These are phyloP conservation scores for Pseudonectria buxi DNA, from an alignment of 2,329 filamentous ascomycete species.

Conservation along the genomic window DNA sequence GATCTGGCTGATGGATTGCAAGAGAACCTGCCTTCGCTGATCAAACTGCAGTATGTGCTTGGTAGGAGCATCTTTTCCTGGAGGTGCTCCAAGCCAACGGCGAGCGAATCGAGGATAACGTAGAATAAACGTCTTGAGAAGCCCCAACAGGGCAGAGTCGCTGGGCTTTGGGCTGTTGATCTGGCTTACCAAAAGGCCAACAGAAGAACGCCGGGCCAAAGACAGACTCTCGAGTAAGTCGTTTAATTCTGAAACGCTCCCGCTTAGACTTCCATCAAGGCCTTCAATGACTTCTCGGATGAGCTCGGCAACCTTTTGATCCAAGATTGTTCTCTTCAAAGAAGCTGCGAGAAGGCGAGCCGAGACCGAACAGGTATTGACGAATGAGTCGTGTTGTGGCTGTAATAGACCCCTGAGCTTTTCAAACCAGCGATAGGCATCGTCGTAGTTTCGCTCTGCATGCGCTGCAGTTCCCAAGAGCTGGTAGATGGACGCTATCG, in stretches of 20 bases:
- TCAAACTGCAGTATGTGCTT: slow-evolving; percentile 57
- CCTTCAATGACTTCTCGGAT: slow-evolving; percentile 44
- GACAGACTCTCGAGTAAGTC: slow-evolving; percentile 53
- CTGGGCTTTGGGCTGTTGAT: slow-evolving; percentile 11
- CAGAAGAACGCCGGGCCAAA: slow-evolving; percentile 46
- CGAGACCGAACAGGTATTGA: slow-evolving; percentile 44
- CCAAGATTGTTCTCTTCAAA: slow-evolving; percentile 37
- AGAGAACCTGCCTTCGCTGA: slow-evolving; percentile 48
- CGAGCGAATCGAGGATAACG: slow-evolving; percentile 54
- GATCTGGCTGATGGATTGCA: slow-evolving; percentile 46
- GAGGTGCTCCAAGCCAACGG: slow-evolving; percentile 55
- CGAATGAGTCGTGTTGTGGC: slow-evolving; percentile 37
- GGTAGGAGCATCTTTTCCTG: slow-evolving; percentile 41
- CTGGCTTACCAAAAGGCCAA: slow-evolving; percentile 37
- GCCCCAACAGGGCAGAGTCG: slow-evolving; percentile 21
- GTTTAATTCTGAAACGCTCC: slow-evolving; percentile 52
- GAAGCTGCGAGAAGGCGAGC: slow-evolving; percentile 50
- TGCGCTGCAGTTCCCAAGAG: slow-evolving; percentile 44
- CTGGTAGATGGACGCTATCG: slow-evolving; percentile 44
- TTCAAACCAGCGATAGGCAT: slow-evolving; percentile 50
- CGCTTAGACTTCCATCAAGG: slow-evolving; percentile 53
- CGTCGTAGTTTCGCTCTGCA: slow-evolving; percentile 37
- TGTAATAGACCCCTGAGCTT: slow-evolving; percentile 36
- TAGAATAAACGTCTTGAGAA: slow-evolving; percentile 51
- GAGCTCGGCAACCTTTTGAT: slow-evolving; percentile 34